phyloP scores from a whole-genome alignment of 495 filamentous ascomycete genomes.

The Alectoria sarmentosa region DNA sequence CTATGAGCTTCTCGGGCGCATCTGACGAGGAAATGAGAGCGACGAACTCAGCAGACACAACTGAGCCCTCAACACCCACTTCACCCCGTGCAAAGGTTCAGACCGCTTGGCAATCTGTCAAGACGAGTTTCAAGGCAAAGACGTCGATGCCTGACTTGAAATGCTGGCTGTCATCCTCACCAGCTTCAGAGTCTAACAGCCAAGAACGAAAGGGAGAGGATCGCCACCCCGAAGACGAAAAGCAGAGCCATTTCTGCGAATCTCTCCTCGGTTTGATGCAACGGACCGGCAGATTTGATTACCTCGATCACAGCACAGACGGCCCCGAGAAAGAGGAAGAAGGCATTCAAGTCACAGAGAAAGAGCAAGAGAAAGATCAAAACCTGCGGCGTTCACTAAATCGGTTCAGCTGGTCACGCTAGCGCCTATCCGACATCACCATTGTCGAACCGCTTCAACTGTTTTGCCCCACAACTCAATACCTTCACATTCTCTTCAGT shows the following conservation, averaged over 20 bases:
- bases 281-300: constrained; percentile 17
- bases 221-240: constrained; percentile 4
- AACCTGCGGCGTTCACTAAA: constrained; percentile 7
- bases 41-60: not conserved
- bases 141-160: constrained; percentile 13
- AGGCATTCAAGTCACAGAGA: not conserved
- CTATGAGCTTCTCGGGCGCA: not conserved
- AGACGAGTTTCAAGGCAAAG: constrained; percentile 12
- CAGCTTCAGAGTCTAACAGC: constrained; percentile 7
- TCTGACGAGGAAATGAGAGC: not conserved
- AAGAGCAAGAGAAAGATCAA: not conserved
- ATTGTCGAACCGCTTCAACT: constrained; percentile 7
- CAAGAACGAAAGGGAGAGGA: not conserved
- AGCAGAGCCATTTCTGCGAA: constrained; percentile 20
- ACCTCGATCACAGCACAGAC: constrained; percentile 11
- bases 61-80: not conserved
- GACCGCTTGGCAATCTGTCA: constrained; percentile 15
- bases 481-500: not conserved
- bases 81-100: constrained; percentile 4
- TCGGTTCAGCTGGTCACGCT: constrained; percentile 15
- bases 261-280: constrained; percentile 20
- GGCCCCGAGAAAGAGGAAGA: not conserved
- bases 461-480: constrained; percentile 2
- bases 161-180: constrained; percentile 11
- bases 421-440: constrained; percentile 8